Evolutionary conservation across 164 flowering plant species (phyloP), one percentile per base, ranked within the genome.

Genomic region (Dillenia suffruticosa): DNA sequence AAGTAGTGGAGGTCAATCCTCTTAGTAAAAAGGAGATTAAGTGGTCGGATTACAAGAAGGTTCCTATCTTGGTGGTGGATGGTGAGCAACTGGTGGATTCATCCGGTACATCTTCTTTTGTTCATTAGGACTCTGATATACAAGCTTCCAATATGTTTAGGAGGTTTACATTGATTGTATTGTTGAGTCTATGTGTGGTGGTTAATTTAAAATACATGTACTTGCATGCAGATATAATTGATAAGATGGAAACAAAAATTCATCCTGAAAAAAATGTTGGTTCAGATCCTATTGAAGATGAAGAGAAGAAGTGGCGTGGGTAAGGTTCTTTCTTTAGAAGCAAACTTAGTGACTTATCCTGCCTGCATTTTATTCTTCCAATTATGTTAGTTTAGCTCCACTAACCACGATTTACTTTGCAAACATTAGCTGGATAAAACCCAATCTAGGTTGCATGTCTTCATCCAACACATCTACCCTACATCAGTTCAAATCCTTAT

Each of bases 1-100:
- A 85, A 70, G 69, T 89, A 59, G 90, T 89, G 66, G 96, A 89
- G 77, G 96, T 89, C 63, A 85, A 87, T 44, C 96, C 96, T 12
- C 63, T 89, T 49, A 87, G 82, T 68, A 89, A 87, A 64, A 87
- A 83, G 64, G 96, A 89, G 74, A 79, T 87, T 69, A 85, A 87
- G 57, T 89, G 88, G 89, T 85, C 92, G 46, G 89, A 85, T 46
- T 89, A 89, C 68, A 87, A 87, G 77, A 89, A 89, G 81, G 96
- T 87, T 49, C 96, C 96, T 12, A 82, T 89, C 53, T 47, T 89
- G 66, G 70, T 64, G 62, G 85, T 87, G 51, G 90, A 89, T 67
- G 90, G 89, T 13, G 82, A 85, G 65, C 78, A 77, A 66, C 61
- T 89, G 73, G 84, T 77, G 19, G 84, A 89, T 64, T 89, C 92